Conservation (phyloP, 768 basidiomycete genomes). For the Mycena venus region DNA sequence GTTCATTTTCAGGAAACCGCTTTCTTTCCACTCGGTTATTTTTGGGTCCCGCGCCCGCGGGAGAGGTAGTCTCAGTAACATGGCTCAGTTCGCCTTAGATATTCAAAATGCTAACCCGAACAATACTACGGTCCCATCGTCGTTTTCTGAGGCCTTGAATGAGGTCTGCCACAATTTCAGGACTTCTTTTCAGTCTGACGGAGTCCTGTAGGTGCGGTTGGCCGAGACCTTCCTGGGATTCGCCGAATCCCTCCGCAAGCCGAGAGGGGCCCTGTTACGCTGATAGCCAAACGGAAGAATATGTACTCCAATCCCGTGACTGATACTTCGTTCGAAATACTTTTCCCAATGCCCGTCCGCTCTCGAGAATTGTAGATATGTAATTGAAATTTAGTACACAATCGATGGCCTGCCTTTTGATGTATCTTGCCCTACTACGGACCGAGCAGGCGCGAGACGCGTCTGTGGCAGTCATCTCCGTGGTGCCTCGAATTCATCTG, state of each 20-base stretch:
- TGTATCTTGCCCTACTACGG: too few species aligned
- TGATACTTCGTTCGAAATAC: too few species aligned
- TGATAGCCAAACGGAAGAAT: conserved; percentile 19
- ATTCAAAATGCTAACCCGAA: conserved; percentile 59
- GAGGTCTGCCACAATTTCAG: conserved; percentile 52
- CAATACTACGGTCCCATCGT: conserved; percentile 56
- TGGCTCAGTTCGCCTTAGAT: conserved; percentile 66
- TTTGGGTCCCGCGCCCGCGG: conserved; percentile 56
- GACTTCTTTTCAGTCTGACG: background rate
- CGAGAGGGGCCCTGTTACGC: conserved; percentile 63
- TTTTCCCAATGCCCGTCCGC: too few species aligned
- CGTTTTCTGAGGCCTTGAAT: conserved; percentile 64
- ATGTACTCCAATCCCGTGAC: too few species aligned
- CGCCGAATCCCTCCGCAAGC: conserved; percentile 69
- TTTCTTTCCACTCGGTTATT: conserved; percentile 72
- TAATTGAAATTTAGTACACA: too few species aligned
- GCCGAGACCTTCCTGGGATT: conserved; percentile 71
- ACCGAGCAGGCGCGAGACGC: too few species aligned
- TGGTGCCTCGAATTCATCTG: too few species aligned
- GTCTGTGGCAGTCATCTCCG: too few species aligned
- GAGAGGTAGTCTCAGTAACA: conserved; percentile 52
- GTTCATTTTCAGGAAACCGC: conserved; percentile 55
- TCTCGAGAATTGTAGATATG: too few species aligned
- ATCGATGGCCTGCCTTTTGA: too few species aligned
- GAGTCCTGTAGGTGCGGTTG: conserved; percentile 58